Conservation (phyloP, 176 grass and related monocot species). For the Raddia guianensis region DNA sequence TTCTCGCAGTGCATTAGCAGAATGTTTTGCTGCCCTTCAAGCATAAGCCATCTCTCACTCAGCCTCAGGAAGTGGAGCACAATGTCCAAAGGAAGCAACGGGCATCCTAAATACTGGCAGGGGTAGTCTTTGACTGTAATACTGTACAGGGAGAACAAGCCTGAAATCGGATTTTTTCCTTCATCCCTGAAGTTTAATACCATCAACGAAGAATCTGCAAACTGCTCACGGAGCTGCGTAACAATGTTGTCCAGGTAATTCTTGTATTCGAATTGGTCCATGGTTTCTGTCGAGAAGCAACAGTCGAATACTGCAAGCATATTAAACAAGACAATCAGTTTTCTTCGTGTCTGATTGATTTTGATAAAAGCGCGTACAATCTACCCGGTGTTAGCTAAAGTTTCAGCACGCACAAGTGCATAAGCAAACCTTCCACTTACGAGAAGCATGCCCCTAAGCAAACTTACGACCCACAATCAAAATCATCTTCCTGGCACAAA, state of each 20-base stretch:
- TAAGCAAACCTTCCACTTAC: background rate
- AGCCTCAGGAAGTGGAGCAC: conserved; percentile 79
- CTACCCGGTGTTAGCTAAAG: background rate
- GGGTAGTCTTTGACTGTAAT: conserved; percentile 81
- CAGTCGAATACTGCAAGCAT: conserved; percentile 84
- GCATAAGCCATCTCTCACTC: conserved; percentile 78
- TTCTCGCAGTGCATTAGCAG: conserved; percentile 91
- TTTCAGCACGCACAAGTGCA: background rate
- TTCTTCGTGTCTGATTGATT: background rate
- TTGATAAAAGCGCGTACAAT: background rate
- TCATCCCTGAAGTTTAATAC: conserved; percentile 82
- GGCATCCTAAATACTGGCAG: conserved; percentile 66
- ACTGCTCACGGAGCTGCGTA: conserved; percentile 69
- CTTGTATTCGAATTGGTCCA: conserved; percentile 73
- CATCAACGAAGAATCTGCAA: conserved; percentile 74
- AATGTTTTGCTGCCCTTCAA: conserved; percentile 75
- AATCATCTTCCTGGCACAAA: no score
- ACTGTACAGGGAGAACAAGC: conserved; percentile 59
- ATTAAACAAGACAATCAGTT: conserved; percentile 28
- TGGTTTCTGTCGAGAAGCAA: conserved; percentile 83
- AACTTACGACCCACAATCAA: no score
- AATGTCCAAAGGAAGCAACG: conserved; percentile 84
- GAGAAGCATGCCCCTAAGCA: conserved; percentile 4
- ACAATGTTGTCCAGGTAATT: conserved; percentile 73
- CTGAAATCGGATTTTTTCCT: conserved; percentile 58